Conservation (phyloP, 352 stramenopile species). For the Phytopythium sindhum region DNA sequence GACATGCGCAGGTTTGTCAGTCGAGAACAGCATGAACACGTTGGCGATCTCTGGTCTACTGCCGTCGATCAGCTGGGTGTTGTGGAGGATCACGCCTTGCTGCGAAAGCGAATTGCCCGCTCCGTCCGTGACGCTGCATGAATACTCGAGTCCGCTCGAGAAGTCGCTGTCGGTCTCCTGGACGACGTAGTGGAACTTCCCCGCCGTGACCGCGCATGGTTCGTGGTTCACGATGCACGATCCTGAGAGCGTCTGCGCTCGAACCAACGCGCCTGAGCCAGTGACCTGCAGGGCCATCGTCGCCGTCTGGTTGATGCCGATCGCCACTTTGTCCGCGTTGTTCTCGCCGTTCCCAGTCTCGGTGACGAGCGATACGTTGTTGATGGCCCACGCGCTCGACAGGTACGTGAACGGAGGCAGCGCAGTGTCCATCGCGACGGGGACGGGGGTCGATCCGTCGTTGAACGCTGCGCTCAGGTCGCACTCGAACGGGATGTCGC, state of each 20-base stretch:
- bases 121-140: constrained; percentile 29
- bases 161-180: constrained; percentile 44
- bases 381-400: constrained; percentile 9
- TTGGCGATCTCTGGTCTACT: constrained; percentile 30
- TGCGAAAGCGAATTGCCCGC: constrained; percentile 19
- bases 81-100: constrained; percentile 22
- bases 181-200: constrained; percentile 36
- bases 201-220: constrained; percentile 21
- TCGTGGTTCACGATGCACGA: constrained; percentile 31
- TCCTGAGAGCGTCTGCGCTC: constrained; percentile 18
- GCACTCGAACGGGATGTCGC: constrained; percentile 1
- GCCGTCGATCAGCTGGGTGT: constrained; percentile 30
- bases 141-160: constrained; percentile 22
- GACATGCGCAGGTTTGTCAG: constrained; percentile 54
- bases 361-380: constrained; percentile 4
- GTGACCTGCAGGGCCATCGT: constrained; percentile 6
- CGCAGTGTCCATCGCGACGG: constrained; percentile 1
- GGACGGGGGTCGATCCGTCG: neutral
- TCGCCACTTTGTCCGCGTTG: too few relatives aligned
- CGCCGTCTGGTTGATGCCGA: constrained; percentile 7
- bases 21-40: constrained; percentile 61
- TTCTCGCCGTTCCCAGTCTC: neutral
- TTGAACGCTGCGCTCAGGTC: neutral
- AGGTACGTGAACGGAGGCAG: constrained; percentile 9
- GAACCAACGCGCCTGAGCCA: neutral